phyloP scores from a whole-genome alignment of 1,139 yeast species.

The Geotrichum carabidarum region DNA sequence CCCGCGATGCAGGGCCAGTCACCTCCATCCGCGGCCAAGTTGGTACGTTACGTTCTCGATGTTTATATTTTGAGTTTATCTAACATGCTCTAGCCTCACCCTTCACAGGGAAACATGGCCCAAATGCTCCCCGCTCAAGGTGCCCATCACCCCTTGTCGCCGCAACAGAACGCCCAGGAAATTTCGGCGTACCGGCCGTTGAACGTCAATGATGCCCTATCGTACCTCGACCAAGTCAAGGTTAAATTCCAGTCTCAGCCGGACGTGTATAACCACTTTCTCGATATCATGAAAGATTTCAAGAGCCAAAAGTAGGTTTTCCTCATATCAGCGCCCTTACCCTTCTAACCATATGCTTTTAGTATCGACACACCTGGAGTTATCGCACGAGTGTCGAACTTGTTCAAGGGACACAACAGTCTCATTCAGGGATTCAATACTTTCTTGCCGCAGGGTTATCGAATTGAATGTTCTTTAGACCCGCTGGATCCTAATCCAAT shows the following conservation, averaged over 20 bases:
- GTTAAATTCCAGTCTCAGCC: constrained; percentile 88
- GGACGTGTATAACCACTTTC: constrained; percentile 89
- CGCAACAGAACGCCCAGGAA: constrained; percentile 26
- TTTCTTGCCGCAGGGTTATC: constrained; percentile 94
- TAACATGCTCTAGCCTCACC: constrained; percentile 9
- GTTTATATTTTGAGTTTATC: neutral
- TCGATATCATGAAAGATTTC: constrained; percentile 97
- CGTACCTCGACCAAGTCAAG: constrained; percentile 93
- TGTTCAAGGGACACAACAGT: constrained; percentile 88
- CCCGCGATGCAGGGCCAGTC: constrained; percentile 28
- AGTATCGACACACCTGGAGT: constrained; percentile 98
- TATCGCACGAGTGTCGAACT: constrained; percentile 83
- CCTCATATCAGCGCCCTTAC: neutral
- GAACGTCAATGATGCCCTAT: constrained; percentile 92
- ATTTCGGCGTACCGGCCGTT: constrained; percentile 62
- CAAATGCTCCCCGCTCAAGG: constrained; percentile 10
- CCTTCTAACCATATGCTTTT: constrained; percentile 14
- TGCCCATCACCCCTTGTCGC: constrained; percentile 14
- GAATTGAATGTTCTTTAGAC: constrained; percentile 85
- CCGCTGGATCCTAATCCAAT: constrained; percentile 91
- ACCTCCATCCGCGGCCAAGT: constrained; percentile 22
- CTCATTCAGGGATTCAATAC: constrained; percentile 96
- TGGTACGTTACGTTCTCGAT: neutral
- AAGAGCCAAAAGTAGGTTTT: constrained; percentile 70
- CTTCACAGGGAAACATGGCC: constrained; percentile 15